phyloP scores from a whole-genome alignment of 129 eudicot species.

The Flaveria sonorensis region DNA sequence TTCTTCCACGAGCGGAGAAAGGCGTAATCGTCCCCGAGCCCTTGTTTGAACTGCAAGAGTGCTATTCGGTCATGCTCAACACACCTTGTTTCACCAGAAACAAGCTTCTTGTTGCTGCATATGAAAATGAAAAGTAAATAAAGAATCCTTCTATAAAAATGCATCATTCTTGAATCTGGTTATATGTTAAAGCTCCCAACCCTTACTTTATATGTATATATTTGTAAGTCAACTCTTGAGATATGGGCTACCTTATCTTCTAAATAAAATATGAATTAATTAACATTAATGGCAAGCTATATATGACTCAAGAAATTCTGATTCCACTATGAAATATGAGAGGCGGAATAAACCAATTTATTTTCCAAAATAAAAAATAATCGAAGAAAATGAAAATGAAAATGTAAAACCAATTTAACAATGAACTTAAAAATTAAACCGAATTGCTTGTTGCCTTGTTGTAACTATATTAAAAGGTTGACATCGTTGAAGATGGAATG shows the following conservation, averaged over 20 bases:
- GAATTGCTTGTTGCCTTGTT: no score
- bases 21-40: slow-evolving; percentile 26
- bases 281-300: not conserved
- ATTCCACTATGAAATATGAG: no score
- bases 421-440: no score
- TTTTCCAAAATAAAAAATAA: no score
- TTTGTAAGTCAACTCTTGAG: not conserved
- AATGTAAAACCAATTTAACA: no score
- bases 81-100: slow-evolving; percentile 28
- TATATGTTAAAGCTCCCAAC: not conserved
- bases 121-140: slow-evolving; percentile 14
- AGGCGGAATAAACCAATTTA: no score
- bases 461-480: no score
- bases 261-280: not conserved
- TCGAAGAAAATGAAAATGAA: no score
- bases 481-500: no score
- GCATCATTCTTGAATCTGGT: slow-evolving; percentile 26
- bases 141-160: slow-evolving; percentile 17
- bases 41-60: slow-evolving; percentile 32
- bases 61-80: slow-evolving; percentile 31
- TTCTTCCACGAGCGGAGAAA: slow-evolving; percentile 36
- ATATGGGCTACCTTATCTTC: not conserved
- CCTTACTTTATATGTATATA: not conserved
- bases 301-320: not conserved
- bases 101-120: slow-evolving; percentile 4